Base-by-base conservation (phyloP, 768 basidiomycete genomes). In the Exidia glandulosa region DNA sequence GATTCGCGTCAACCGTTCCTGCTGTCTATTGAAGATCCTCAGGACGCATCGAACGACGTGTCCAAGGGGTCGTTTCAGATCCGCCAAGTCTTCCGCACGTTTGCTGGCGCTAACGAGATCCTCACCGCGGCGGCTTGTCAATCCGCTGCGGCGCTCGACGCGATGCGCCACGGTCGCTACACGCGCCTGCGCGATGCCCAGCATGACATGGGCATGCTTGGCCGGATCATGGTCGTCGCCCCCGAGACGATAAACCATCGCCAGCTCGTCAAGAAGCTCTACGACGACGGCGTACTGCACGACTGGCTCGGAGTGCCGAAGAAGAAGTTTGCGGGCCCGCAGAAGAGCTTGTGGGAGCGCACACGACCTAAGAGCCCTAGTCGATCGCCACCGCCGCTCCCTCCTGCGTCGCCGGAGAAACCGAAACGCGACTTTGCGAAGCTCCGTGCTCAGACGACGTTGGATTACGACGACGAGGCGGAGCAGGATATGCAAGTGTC, bases 1-100 rank as follows among this genome's bases (percentile, higher is more conserved):
- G 82, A 87, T 67, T 78, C 75, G 58, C 75, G 73, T 57, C 79
- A 80, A 66, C 72, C 75, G 14, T 74, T 77, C 31, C 72, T 88
- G 63, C 73, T 99, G 54, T 88, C 85, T 3, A 88, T 99, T 31
- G 96, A 98, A 71, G 96, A 99, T 72, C 96, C 96, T 12, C 87
- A 86, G 14, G 94, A 97, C 73, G 19, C 23, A 97, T 94, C 84
- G 25, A 97, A 98, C 69, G 94, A 98, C 72, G 91, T 98, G 30
- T 92, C 94, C 0, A 83, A 80, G 57, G 91, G 93, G 1, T 93
- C 94, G 0, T 94, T 83, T 72, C 85, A 83, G 33, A 90, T 96
- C 63, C 75, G 79, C 30, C 86, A 85, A 67, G 93, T 98, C 37
- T 84, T 85, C 27, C 81, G 83, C 56, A 87, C 91, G 2, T 79